Evolutionary conservation across 345 rosid genomes (phyloP).

Genomic region (Eutrema heterophyllum): DNA sequence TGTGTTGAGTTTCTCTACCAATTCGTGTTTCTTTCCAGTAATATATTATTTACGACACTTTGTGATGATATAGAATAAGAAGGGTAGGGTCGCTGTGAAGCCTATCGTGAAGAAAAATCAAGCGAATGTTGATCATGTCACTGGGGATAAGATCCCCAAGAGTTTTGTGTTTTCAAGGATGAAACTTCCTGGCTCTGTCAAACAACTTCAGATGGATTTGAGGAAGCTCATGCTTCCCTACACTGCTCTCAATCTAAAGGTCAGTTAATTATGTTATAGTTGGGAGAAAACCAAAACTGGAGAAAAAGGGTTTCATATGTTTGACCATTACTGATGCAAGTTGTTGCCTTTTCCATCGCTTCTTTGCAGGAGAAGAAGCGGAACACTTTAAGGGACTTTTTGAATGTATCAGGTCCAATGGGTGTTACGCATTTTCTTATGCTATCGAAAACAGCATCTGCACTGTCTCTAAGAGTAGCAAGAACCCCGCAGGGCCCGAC

Average conservation of each 20-base stretch:
- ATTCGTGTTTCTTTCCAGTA: neutral
- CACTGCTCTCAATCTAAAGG: conserved; percentile 92
- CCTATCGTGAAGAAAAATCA: conserved; percentile 54
- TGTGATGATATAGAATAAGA: conserved; percentile 38
- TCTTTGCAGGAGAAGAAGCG: conserved; percentile 80
- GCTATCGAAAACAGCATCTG: conserved; percentile 63
- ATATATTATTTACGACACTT: neutral
- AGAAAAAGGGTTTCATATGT: neutral
- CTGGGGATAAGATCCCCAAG: conserved; percentile 84
- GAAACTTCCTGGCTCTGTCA: conserved; percentile 73
- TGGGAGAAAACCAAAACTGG: neutral
- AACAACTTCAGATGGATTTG: conserved; percentile 80
- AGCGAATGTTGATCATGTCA: conserved; percentile 59
- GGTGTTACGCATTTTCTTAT: conserved; percentile 94
- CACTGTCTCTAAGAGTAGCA: conserved; percentile 71
- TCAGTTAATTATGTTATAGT: neutral
- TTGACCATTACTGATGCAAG: neutral
- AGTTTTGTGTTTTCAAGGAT: conserved; percentile 90
- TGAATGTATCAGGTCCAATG: conserved; percentile 97
- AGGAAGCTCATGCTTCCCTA: conserved; percentile 93
- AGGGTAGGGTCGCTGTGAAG: conserved; percentile 54
- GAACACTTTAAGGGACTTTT: conserved; percentile 71
- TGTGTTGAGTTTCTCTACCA: neutral
- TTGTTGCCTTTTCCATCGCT: neutral
- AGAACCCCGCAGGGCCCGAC: conserved; percentile 98